Evolutionary conservation across 441 rosid species (phyloP).

Genomic region (Bruguiera hainesii): DNA sequence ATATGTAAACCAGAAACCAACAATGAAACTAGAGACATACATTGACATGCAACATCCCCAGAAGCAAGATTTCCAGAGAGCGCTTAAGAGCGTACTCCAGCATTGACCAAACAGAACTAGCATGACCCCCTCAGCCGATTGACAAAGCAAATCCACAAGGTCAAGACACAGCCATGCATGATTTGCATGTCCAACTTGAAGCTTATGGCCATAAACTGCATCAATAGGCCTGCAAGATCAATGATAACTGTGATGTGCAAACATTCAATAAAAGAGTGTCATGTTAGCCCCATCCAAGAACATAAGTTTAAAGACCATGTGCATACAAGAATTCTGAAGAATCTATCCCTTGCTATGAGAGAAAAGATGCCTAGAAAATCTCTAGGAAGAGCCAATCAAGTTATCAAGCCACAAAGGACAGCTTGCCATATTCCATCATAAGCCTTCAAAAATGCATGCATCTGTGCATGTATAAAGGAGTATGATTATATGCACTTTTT

Average conservation of each 20-base stretch:
- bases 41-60: constrained; percentile 80
- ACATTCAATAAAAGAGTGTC: no score
- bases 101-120: constrained; percentile 56
- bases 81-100: constrained; percentile 80
- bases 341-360: no score
- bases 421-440: no score
- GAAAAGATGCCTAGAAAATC: not conserved
- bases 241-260: no score
- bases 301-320: no score
- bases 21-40: constrained; percentile 34
- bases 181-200: constrained; percentile 69
- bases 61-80: constrained; percentile 84
- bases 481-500: no score
- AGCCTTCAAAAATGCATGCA: no score
- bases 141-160: constrained; percentile 81
- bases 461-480: no score
- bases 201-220: constrained; percentile 61
- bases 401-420: not conserved
- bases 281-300: no score
- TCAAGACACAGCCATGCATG: constrained; percentile 94
- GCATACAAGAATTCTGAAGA: no score
- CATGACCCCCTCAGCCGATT: constrained; percentile 88
- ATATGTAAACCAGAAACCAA: not conserved
- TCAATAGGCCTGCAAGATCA: constrained; percentile 58
- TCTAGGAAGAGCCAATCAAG: not conserved